Conservation (phyloP, 2,329 filamentous ascomycete genomes). For the Dactylellina sp. region DNA sequence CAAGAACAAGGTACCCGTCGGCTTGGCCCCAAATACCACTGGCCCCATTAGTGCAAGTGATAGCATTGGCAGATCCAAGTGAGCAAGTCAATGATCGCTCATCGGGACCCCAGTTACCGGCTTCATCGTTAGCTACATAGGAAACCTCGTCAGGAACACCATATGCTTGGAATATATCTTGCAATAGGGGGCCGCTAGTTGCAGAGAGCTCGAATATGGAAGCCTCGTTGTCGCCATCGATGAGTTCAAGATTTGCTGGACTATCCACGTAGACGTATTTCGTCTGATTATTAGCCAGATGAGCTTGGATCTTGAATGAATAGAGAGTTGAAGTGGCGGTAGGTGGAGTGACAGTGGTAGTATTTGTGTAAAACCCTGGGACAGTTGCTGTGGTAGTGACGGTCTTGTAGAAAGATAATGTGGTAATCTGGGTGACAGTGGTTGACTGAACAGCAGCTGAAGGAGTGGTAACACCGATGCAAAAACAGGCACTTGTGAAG, state of each 20-base stretch:
- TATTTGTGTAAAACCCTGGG: not conserved
- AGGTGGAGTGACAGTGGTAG: not conserved
- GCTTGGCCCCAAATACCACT: not conserved
- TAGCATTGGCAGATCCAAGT: not conserved
- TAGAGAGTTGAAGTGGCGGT: not conserved
- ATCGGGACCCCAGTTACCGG: not conserved
- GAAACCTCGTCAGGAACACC: not conserved
- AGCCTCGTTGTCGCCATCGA: not conserved
- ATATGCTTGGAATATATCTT: not conserved
- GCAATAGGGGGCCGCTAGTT: not conserved
- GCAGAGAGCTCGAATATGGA: not conserved
- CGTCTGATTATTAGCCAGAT: not conserved
- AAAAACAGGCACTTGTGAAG: constrained; percentile 61
- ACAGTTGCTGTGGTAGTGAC: not conserved
- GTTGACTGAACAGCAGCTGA: constrained; percentile 19
- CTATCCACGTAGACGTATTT: not conserved
- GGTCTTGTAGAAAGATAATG: not conserved
- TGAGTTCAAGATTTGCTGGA: constrained; percentile 1
- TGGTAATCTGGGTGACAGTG: constrained; percentile 5
- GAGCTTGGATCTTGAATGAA: not conserved
- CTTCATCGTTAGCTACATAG: not conserved
- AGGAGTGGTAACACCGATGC: constrained; percentile 58
- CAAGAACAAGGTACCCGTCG: not conserved
- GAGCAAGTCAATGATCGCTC: not conserved
- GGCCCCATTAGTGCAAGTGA: not conserved